A percentile compares a stretch with the other conserved stretches of the same genome.
phyloP scores from a whole-genome alignment of 2,329 filamentous ascomycete genomes.

The Exophiala sideris region DNA sequence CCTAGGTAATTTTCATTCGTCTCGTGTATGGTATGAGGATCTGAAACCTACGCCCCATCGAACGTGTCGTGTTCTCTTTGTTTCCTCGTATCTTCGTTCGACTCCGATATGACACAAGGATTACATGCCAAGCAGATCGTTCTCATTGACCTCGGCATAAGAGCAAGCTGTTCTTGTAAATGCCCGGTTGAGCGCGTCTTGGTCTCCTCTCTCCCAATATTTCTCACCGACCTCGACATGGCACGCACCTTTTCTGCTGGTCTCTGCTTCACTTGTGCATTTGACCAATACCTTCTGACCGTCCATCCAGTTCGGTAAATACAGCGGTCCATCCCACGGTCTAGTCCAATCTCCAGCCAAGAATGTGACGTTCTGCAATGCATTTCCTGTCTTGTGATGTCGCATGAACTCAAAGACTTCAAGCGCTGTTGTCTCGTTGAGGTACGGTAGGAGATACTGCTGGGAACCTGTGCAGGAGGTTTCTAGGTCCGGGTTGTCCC shows the following conservation, averaged over 20 bases:
- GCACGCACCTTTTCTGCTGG: background rate
- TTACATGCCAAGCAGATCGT: no score
- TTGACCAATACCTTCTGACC: background rate
- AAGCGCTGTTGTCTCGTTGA: background rate
- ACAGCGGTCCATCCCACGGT: slow-evolving; percentile 3
- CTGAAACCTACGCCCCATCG: no score
- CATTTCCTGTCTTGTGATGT: background rate
- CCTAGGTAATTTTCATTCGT: no score
- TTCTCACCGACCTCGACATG: background rate
- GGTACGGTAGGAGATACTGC: background rate
- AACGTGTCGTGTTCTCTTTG: no score
- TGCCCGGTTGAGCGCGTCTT: no score
- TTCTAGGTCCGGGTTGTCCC: background rate
- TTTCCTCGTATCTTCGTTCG: no score
- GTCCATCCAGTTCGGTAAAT: slow-evolving; percentile 2
- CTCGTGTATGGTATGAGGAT: no score
- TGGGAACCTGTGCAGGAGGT: background rate
- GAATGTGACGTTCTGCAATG: background rate
- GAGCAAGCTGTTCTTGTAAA: background rate
- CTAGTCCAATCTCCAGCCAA: slow-evolving; percentile 5
- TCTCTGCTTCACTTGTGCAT: background rate
- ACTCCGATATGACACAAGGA: no score
- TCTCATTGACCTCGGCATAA: background rate
- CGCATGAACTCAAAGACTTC: background rate
- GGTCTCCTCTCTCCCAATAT: no score